These are phyloP conservation scores for Penicillium roqueforti DNA, from an alignment of 495 filamentous ascomycete genomes.

Conservation along the genomic window DNA sequence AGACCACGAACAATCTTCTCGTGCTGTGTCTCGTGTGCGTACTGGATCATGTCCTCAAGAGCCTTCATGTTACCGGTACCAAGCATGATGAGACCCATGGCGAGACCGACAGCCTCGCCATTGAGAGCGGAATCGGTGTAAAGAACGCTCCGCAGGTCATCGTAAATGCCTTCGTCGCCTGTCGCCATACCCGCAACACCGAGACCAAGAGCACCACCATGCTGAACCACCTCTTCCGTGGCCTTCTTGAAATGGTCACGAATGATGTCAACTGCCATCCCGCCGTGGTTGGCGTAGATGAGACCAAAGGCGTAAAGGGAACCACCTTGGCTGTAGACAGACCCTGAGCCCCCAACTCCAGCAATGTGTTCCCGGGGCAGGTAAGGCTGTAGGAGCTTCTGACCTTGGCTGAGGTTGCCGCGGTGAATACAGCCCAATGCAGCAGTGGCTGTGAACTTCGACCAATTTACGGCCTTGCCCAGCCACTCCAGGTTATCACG, in stretches of 20 bases:
- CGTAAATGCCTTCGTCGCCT: constrained; percentile 83
- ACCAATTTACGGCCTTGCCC: constrained; percentile 98
- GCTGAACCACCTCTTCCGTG: constrained; percentile 91
- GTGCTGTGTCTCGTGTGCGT: constrained; percentile 95
- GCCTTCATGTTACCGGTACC: constrained; percentile 90
- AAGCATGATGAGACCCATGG: constrained; percentile 96
- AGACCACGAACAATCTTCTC: constrained; percentile 98
- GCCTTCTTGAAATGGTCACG: constrained; percentile 80
- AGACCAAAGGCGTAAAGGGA: constrained; percentile 93
- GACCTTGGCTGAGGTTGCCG: constrained; percentile 87
- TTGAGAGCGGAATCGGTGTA: constrained; percentile 93
- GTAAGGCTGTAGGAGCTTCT: constrained; percentile 92
- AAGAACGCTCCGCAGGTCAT: constrained; percentile 79
- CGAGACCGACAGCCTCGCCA: constrained; percentile 90
- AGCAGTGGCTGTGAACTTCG: constrained; percentile 97
- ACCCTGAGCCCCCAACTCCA: constrained; percentile 63
- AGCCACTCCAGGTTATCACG: constrained; percentile 97
- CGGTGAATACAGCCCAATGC: constrained; percentile 95
- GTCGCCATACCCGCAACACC: constrained; percentile 98
- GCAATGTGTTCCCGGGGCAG: constrained; percentile 67
- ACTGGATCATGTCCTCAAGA: constrained; percentile 92
- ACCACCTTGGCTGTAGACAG: constrained; percentile 92
- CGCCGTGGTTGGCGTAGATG: constrained; percentile 97
- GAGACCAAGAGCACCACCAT: constrained; percentile 91
- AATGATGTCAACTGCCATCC: constrained; percentile 84